phyloP scores from a whole-genome alignment of 495 filamentous ascomycete species.

The Podospora didyma region DNA sequence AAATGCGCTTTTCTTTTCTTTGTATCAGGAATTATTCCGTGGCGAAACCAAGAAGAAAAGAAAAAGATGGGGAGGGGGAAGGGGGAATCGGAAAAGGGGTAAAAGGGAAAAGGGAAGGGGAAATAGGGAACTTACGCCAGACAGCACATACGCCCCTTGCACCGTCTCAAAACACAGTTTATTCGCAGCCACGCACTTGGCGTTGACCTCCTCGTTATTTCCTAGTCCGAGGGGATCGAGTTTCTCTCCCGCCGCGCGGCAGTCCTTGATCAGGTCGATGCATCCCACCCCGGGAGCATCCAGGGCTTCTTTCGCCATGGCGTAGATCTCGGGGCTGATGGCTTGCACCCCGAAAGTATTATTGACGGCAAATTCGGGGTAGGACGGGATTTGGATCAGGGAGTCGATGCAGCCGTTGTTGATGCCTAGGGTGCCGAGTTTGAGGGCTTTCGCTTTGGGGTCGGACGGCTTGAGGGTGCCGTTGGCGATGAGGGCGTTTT shows the following conservation, averaged over 20 bases:
- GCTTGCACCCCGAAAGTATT: conserved; percentile 72
- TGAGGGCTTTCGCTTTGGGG: conserved; percentile 43
- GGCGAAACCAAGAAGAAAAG: too few relatives aligned
- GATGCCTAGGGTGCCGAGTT: conserved; percentile 53
- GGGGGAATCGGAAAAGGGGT: too few relatives aligned
- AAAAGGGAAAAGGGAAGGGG: too few relatives aligned
- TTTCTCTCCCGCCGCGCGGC: conserved; percentile 4
- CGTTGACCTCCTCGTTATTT: conserved; percentile 2
- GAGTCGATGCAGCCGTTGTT: conserved; percentile 74
- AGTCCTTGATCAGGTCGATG: background rate
- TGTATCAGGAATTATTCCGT: too few relatives aligned
- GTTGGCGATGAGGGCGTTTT: conserved; percentile 48
- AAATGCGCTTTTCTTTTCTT: too few relatives aligned
- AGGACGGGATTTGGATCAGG: conserved; percentile 57
- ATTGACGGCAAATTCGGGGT: conserved; percentile 64
- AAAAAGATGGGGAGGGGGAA: too few relatives aligned
- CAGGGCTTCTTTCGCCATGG: background rate
- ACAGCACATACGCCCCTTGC: background rate
- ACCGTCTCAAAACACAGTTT: background rate
- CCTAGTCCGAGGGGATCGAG: background rate
- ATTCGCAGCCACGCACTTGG: background rate
- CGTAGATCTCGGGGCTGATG: conserved; percentile 35
- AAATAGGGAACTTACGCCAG: too few relatives aligned
- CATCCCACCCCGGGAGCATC: background rate
- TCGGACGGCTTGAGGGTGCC: conserved; percentile 36